phyloP scores from a whole-genome alignment of 495 filamentous ascomycete genomes.

The Penicillium chermesinum region DNA sequence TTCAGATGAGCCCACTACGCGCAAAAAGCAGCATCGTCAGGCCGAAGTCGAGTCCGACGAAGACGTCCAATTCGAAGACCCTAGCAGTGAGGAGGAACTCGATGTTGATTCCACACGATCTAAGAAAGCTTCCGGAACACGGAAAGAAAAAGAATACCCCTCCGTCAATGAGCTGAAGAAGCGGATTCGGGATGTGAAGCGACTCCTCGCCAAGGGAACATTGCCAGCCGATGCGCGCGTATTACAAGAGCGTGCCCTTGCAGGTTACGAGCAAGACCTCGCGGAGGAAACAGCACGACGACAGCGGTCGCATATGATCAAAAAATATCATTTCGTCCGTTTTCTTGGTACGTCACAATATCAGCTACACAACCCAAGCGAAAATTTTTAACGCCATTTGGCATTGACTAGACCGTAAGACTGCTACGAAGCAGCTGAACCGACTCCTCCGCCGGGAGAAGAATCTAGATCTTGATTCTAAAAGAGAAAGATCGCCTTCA shows the following conservation, averaged over 20 bases:
- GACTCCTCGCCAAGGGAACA: slow-evolving; percentile 54
- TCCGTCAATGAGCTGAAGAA: slow-evolving; percentile 50
- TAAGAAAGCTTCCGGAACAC: slow-evolving; percentile 20
- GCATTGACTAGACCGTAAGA: slow-evolving; percentile 65
- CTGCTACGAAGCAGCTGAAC: slow-evolving; percentile 67
- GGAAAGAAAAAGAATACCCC: slow-evolving; percentile 31
- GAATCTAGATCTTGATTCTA: slow-evolving; percentile 41
- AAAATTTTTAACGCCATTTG: slow-evolving; percentile 2
- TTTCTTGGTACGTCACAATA: slow-evolving; percentile 60
- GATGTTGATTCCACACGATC: slow-evolving; percentile 17
- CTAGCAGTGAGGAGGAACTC: slow-evolving; percentile 8
- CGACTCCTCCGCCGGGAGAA: slow-evolving; percentile 46
- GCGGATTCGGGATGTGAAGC: slow-evolving; percentile 48
- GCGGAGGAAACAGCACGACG: slow-evolving; percentile 56
- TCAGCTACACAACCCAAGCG: neutral
- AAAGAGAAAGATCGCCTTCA: slow-evolving; percentile 47
- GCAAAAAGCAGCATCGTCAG: slow-evolving; percentile 23
- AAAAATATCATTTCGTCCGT: slow-evolving; percentile 88
- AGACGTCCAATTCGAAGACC: slow-evolving; percentile 10
- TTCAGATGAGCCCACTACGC: slow-evolving; percentile 17
- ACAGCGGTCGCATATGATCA: slow-evolving; percentile 66
- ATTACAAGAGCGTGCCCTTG: slow-evolving; percentile 76
- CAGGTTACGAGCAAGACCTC: slow-evolving; percentile 69
- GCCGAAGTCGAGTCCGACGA: slow-evolving; percentile 5
- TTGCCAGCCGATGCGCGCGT: slow-evolving; percentile 71